A percentile compares a stretch with the other conserved stretches of the same genome.
phyloP scores from a whole-genome alignment of 1,284 basidiomycete species.

The Serendipita sp. region DNA sequence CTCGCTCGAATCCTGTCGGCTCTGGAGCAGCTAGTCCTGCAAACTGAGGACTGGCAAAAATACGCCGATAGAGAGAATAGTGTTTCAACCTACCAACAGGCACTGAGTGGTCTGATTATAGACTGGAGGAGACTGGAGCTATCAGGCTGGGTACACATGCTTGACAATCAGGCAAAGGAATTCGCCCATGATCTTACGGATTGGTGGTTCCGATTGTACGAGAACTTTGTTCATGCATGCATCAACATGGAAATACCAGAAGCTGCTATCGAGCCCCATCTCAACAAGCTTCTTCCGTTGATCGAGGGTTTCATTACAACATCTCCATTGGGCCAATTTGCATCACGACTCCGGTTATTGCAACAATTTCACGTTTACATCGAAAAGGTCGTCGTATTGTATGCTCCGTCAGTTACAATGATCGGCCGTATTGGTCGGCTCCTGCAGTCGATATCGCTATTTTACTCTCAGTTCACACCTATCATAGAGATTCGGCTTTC shows the following conservation, averaged over 20 bases:
- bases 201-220: conserved; percentile 92
- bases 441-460: conserved; percentile 50
- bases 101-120: conserved; percentile 64
- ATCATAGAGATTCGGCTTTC: conserved; percentile 38
- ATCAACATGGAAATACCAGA: conserved; percentile 27
- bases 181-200: conserved; percentile 55
- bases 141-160: conserved; percentile 70
- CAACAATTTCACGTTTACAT: conserved; percentile 50
- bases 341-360: conserved; percentile 55
- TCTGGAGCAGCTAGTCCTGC: conserved; percentile 74
- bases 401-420: conserved; percentile 20
- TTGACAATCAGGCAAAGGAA: conserved; percentile 53
- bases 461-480: conserved; percentile 52
- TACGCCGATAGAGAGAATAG: conserved; percentile 83
- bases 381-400: conserved; percentile 20
- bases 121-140: conserved; percentile 87
- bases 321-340: conserved; percentile 77
- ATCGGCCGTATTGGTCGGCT: conserved; percentile 43
- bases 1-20: conserved; percentile 75
- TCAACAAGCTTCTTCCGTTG: conserved; percentile 58
- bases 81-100: conserved; percentile 53
- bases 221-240: conserved; percentile 57
- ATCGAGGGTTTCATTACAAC: conserved; percentile 69
- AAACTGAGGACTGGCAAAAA: conserved; percentile 94
- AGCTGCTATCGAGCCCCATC: conserved; percentile 24